Base-by-base conservation (phyloP, 495 filamentous ascomycete genomes). In the Talaromyces wortmannii region DNA sequence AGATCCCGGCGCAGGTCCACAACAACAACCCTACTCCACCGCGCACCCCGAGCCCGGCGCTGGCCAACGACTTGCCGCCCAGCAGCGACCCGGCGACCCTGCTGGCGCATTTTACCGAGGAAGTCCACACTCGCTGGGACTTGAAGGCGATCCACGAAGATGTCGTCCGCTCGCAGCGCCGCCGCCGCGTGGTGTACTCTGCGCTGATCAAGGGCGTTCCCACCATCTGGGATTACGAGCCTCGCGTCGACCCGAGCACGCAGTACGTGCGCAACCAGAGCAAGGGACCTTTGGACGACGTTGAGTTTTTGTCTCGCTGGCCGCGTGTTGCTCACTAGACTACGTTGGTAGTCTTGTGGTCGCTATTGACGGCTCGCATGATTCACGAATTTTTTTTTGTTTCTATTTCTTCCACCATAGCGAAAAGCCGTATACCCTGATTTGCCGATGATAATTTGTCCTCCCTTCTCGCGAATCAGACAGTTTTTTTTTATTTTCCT, bases 221-320 rank as follows among this genome's bases (percentile, higher is more conserved):
- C 31, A 78, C 78, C 0, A 75, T 78, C 57, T 96, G 90, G 90
- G 90, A 96, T 62, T 87, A 83, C 63, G 80, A 91, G 67, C 88
- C 88, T 0, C 71, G 70, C 10, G 82, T 88, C 57, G 87, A 91
- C 67, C 84, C 87, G 7, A 76, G 80, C 60, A 77, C 83, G 31
- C 89, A 91, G 78, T 89, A 78, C 62, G 77, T 78, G 31, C 70
- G 74, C 46, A 77, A 77, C 63, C 72, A 73, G 55, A 67, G 74
- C 62, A 74, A 73, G 65, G 74, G 73, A 2, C 63, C 67, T 2
- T 61, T 77, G 36, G 74, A 77, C 42, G 73, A 77, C 32, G 68
- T 75, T 13, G 74, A 77, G 53, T 52, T 74, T 29, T 69, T 76
- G 50, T 76, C 73, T 15, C 74, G 74, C 49, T 77, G 74, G 74